Percentiles rank a stretch among this genome's conserved stretches.
Conservation (phyloP, 345 rosid genomes). For the sweet orange (Citrus sinensis) region DNA sequence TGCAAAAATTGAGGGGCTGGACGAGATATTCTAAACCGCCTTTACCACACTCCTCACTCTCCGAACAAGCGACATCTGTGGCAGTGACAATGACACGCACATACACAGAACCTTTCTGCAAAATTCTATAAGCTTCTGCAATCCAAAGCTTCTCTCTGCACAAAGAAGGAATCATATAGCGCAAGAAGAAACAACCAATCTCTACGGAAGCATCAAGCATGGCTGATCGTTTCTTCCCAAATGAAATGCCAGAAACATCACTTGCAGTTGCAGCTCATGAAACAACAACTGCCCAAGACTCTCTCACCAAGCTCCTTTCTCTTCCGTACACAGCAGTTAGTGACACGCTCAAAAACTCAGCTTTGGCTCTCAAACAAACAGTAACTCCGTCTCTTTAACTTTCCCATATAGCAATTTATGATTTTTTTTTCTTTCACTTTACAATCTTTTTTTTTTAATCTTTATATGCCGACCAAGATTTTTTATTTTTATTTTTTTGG, state of each 20-base stretch:
- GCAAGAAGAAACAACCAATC: neutral
- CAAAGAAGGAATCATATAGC: neutral
- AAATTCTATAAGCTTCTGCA: neutral
- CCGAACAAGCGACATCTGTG: neutral
- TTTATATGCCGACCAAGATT: neutral
- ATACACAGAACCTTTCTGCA: neutral
- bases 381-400: constrained; percentile 18
- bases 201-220: constrained; percentile 5
- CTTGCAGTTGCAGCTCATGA: neutral
- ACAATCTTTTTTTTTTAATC: neutral
- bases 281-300: constrained; percentile 10
- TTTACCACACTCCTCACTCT: neutral
- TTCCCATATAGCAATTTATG: neutral
- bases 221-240: constrained; percentile 44
- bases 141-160: neutral
- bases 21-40: neutral
- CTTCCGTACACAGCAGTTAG: constrained; percentile 39
- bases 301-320: constrained; percentile 34
- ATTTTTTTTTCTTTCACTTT: neutral
- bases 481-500: neutral
- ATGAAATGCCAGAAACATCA: constrained; percentile 27
- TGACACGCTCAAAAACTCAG: constrained; percentile 34
- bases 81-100: neutral
- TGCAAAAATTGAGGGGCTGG: neutral
- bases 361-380: constrained; percentile 38